Base-by-base conservation (phyloP, 441 rosid species). In the Gossypium trilobum region DNA sequence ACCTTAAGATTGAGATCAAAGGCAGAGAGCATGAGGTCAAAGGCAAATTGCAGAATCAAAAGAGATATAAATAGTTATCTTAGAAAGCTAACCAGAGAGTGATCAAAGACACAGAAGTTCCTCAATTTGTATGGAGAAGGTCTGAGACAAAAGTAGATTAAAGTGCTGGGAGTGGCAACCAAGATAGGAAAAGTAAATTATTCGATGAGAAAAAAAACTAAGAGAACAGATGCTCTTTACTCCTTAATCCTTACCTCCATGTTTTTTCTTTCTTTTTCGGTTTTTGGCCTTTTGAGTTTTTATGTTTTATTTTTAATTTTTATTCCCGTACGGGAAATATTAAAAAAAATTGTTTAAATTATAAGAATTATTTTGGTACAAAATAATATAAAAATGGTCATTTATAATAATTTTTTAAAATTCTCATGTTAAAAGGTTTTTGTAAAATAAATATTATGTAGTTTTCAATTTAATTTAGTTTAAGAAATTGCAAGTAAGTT, bases 171-270 rank as follows among this genome's bases (percentile, higher is more conserved):
- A 72, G 72, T 63, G 56, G 74, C 22, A 36, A 74, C 68, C 46
- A 73, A 71, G 44, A 75, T 56, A 25, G n/a, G 11, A 64, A 63
- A 11, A 64, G 70, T 17, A 64, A 73, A 5, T 79, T 69, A 81
- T 79, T 79, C 80, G 70, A 75, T 16, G 57, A 39, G 65, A 63
- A 63, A 31, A 50, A 19, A 42, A 14, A 60, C 36, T 1, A 13
- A 76, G 67, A 55, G 68, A 57, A 76, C 72, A 79, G 81, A 83
- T 81, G 84, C 84, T 78, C 42, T 19, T 50, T 48, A 36, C 42
- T 36, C 56, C 56, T 16, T 5, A 52, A 29, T 29, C 25, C 71
- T 27, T 50, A 39, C 56, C 73, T 59, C 48, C 23, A 3, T 52
- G 13, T 7, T 56, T 46, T 36, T 14, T 36, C 22, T 63, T 16